Percentiles rank a stretch among this genome's conserved stretches.
These are phyloP conservation scores for Dicorynia guianensis DNA, from an alignment of 306 rosid species.

Conservation along the genomic window DNA sequence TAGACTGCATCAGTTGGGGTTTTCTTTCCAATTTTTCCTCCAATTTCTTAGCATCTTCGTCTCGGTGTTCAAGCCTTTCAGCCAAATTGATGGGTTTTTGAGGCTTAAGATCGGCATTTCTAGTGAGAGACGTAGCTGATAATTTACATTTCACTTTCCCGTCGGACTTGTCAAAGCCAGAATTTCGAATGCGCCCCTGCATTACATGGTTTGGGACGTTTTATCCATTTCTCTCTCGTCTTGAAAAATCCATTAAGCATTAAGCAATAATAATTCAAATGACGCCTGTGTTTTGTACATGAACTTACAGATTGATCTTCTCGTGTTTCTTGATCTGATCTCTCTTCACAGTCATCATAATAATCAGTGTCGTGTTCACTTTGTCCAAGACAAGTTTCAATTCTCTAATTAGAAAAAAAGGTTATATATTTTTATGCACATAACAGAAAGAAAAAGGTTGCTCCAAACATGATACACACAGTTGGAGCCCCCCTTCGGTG, in stretches of 20 bases:
- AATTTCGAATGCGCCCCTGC: conserved; percentile 47
- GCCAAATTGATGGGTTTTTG: conserved; percentile 37
- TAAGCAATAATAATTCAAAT: conserved; percentile 7
- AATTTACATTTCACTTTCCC: conserved; percentile 41
- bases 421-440: too few species aligned
- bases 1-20: conserved; percentile 45
- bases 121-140: conserved; percentile 42
- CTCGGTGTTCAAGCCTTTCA: conserved; percentile 12
- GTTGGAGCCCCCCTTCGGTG: too few species aligned
- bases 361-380: conserved; percentile 37
- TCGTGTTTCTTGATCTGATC: conserved; percentile 33
- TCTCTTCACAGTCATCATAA: conserved; percentile 49
- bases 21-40: conserved; percentile 43
- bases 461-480: too few species aligned
- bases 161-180: conserved; percentile 25
- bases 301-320: conserved; percentile 54
- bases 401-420: conserved; percentile 40
- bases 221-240: neutral
- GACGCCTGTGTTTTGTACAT: neutral
- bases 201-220: conserved; percentile 22
- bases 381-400: conserved; percentile 39
- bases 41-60: conserved; percentile 25
- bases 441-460: too few species aligned
- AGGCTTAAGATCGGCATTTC: conserved; percentile 32
- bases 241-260: too few species aligned